phyloP scores from a whole-genome alignment of 257 asterid genomes.

The Fraxinus cuspidata region DNA sequence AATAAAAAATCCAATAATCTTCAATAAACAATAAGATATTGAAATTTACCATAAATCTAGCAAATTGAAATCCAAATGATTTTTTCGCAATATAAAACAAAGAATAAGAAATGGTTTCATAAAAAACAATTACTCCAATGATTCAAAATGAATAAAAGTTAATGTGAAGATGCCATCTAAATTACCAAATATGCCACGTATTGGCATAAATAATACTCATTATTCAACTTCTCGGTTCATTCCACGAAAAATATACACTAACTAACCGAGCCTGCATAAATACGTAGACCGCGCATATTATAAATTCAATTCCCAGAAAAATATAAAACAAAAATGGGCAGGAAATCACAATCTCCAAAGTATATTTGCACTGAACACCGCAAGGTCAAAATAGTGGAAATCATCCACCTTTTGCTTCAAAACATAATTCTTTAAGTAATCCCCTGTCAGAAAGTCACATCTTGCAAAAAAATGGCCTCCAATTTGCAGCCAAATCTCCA shows the following conservation, averaged over 20 bases:
- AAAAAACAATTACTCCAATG: constrained; percentile 14
- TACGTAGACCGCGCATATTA: neutral
- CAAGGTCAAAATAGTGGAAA: constrained; percentile 13
- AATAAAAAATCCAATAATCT: neutral
- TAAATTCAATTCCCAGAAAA: neutral
- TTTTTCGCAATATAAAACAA: neutral
- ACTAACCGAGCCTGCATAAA: neutral
- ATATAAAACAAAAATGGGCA: too few species aligned
- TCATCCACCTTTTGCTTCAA: constrained; percentile 17
- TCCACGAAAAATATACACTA: constrained; percentile 5
- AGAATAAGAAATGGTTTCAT: constrained; percentile 21
- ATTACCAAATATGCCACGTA: constrained; percentile 27
- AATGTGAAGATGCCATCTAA: constrained; percentile 17
- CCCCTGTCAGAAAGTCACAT: constrained; percentile 7
- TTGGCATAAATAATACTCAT: constrained; percentile 22
- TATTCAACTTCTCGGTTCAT: constrained; percentile 25
- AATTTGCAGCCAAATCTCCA: constrained; percentile 28
- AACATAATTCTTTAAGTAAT: neutral
- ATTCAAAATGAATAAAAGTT: constrained; percentile 16
- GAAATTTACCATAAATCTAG: neutral
- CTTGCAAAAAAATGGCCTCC: constrained; percentile 18
- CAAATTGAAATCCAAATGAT: neutral
- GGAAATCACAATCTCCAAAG: neutral
- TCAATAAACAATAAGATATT: constrained; percentile 13
- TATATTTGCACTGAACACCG: neutral